Percentiles rank a stretch among this genome's conserved stretches.
These are phyloP conservation scores for Colletotrichum musicola DNA, from an alignment of 2,329 filamentous ascomycete species.

Conservation along the genomic window DNA sequence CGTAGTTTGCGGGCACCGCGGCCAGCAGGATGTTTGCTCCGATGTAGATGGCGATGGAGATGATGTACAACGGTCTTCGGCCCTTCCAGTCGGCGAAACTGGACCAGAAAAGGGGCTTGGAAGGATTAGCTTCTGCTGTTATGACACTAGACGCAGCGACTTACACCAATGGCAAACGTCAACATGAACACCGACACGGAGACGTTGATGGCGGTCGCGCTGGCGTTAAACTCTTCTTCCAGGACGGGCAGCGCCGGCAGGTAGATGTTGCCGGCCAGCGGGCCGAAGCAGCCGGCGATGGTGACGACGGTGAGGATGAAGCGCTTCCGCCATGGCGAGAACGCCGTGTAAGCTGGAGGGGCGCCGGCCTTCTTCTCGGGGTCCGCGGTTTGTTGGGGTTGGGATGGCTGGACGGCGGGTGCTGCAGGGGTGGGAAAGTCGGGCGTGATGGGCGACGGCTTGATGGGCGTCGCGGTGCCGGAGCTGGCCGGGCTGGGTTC, in stretches of 20 bases:
- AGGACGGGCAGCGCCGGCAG: slow-evolving; percentile 54
- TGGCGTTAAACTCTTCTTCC: slow-evolving; percentile 52
- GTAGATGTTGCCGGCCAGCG: slow-evolving; percentile 59
- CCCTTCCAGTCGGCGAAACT: slow-evolving; percentile 54
- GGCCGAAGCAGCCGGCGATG: slow-evolving; percentile 56
- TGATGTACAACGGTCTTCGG: slow-evolving; percentile 55
- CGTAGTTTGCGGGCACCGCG: slow-evolving; percentile 52
- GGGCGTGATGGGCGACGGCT: not conserved
- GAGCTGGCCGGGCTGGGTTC: slow-evolving; percentile 26
- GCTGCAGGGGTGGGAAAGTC: not conserved
- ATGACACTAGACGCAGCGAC: slow-evolving; percentile 23
- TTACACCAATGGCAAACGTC: slow-evolving; percentile 55
- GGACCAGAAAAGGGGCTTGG: slow-evolving; percentile 56
- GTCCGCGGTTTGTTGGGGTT: slow-evolving; percentile 1
- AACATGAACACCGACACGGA: slow-evolving; percentile 60
- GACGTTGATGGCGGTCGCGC: slow-evolving; percentile 53
- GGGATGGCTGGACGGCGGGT: not conserved
- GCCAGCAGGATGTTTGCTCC: slow-evolving; percentile 54
- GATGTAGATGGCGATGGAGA: slow-evolving; percentile 54
- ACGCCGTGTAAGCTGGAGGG: slow-evolving; percentile 51
- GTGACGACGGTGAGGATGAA: slow-evolving; percentile 56
- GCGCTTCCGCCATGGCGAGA: slow-evolving; percentile 49
- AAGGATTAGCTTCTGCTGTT: not conserved
- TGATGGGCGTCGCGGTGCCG: slow-evolving; percentile 20
- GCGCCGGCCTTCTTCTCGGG: slow-evolving; percentile 39